A percentile compares a stretch with the other conserved stretches of the same genome.
phyloP scores from a whole-genome alignment of 2,329 filamentous ascomycete species.

The Dothistroma pini region DNA sequence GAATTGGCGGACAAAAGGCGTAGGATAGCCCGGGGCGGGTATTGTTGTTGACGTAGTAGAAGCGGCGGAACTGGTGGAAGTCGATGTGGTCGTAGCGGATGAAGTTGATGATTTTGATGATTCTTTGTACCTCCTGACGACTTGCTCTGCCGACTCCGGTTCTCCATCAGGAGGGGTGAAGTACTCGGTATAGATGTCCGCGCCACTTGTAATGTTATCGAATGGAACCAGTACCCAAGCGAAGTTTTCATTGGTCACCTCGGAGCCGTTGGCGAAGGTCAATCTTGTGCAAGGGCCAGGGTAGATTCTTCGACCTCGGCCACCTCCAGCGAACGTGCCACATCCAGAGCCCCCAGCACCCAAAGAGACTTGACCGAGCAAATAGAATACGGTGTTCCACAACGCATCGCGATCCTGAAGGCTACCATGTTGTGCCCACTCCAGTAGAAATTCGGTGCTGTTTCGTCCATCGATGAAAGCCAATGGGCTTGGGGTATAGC shows the following conservation, averaged over 20 bases:
- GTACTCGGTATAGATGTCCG: slow-evolving; percentile 41
- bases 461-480: slow-evolving; percentile 56
- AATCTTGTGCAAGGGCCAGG: slow-evolving; percentile 44
- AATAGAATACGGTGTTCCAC: slow-evolving; percentile 51
- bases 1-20: slow-evolving; percentile 38
- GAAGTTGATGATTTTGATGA: slow-evolving; percentile 7
- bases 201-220: slow-evolving; percentile 41
- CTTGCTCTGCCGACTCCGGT: slow-evolving; percentile 24
- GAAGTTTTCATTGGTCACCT: slow-evolving; percentile 40
- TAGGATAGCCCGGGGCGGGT: slow-evolving; percentile 43
- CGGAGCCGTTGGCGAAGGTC: slow-evolving; percentile 46
- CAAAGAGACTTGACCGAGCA: slow-evolving; percentile 43
- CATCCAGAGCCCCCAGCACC: slow-evolving; percentile 40
- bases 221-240: slow-evolving; percentile 43
- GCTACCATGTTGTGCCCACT: slow-evolving; percentile 46
- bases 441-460: slow-evolving; percentile 48
- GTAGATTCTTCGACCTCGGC: slow-evolving; percentile 43
- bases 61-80: slow-evolving; percentile 7
- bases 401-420: slow-evolving; percentile 57
- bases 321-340: slow-evolving; percentile 45
- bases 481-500: slow-evolving; percentile 49
- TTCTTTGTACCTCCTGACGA: slow-evolving; percentile 13
- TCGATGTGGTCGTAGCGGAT: slow-evolving; percentile 16
- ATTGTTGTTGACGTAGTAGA: slow-evolving; percentile 22
- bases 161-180: slow-evolving; percentile 22